Evolutionary conservation across 495 filamentous ascomycete species (phyloP).

Genomic region (Penicillium goetzii): DNA sequence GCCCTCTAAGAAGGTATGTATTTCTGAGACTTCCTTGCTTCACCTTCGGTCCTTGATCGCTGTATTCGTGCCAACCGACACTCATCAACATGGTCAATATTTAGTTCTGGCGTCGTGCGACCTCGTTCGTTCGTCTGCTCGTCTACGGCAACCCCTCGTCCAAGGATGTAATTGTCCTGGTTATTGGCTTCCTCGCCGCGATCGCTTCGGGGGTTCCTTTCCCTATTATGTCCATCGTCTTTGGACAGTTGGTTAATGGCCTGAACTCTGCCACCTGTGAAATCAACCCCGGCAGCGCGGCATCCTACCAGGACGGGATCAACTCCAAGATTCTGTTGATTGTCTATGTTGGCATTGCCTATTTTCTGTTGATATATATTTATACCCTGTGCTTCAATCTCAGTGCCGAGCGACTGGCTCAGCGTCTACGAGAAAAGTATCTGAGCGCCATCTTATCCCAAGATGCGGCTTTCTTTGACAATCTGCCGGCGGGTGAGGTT

Average conservation of each 20-base stretch:
- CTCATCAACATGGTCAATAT: not conserved
- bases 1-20: not conserved
- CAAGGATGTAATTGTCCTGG: constrained; percentile 53
- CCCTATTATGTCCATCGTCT: constrained; percentile 65
- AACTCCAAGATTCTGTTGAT: constrained; percentile 61
- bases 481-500: constrained; percentile 57
- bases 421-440: constrained; percentile 60
- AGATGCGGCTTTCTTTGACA: constrained; percentile 63
- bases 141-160: constrained; percentile 35
- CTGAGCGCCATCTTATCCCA: constrained; percentile 59
- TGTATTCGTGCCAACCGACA: not conserved
- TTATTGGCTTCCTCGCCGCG: constrained; percentile 52
- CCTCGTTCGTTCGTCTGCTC: constrained; percentile 1
- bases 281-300: constrained; percentile 23
- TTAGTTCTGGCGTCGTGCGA: not conserved
- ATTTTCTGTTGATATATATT: constrained; percentile 60
- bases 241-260: constrained; percentile 66
- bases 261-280: constrained; percentile 60
- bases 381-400: constrained; percentile 57
- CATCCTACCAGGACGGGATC: constrained; percentile 46
- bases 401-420: constrained; percentile 60
- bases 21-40: not conserved
- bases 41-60: not conserved
- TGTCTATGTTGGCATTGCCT: constrained; percentile 63
- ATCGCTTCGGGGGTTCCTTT: constrained; percentile 67